Evolutionary conservation across 139 green algal species (phyloP).

Genomic region (Closterium sp.): DNA sequence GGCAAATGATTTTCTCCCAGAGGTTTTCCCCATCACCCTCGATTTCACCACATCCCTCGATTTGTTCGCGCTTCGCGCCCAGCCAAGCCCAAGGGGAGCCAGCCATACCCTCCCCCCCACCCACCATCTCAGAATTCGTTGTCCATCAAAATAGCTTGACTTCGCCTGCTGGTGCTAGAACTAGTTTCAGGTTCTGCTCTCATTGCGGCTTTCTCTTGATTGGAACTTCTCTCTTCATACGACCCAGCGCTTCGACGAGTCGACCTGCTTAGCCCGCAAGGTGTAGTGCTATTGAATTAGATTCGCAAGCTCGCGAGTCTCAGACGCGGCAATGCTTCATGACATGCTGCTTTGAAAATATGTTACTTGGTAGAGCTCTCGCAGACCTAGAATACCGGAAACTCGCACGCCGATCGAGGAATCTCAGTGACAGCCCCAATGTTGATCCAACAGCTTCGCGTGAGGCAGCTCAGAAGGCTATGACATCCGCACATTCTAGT

Average conservation of each 20-base stretch:
- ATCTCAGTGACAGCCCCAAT: background rate
- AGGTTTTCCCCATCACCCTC: no score
- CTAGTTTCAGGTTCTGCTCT: no score
- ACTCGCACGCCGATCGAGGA: background rate
- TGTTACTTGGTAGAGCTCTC: background rate
- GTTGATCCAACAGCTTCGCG: background rate
- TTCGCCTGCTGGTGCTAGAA: no score
- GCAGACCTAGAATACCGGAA: background rate
- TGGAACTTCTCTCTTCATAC: background rate
- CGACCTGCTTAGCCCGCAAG: background rate
- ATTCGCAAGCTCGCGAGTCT: background rate
- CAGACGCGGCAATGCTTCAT: background rate
- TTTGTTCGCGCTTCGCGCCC: no score
- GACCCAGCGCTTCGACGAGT: background rate
- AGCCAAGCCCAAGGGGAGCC: no score
- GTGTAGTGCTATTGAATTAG: background rate
- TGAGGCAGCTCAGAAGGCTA: background rate
- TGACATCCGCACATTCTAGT: background rate
- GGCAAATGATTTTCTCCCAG: no score
- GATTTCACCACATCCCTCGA: no score
- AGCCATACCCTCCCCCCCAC: no score
- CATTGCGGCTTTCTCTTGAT: no score
- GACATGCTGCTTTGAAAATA: background rate
- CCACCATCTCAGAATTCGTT: no score
- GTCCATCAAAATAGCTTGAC: no score